Evolutionary conservation across 2,329 filamentous ascomycete species (phyloP).

Genomic region (Rutstroemia sp.): DNA sequence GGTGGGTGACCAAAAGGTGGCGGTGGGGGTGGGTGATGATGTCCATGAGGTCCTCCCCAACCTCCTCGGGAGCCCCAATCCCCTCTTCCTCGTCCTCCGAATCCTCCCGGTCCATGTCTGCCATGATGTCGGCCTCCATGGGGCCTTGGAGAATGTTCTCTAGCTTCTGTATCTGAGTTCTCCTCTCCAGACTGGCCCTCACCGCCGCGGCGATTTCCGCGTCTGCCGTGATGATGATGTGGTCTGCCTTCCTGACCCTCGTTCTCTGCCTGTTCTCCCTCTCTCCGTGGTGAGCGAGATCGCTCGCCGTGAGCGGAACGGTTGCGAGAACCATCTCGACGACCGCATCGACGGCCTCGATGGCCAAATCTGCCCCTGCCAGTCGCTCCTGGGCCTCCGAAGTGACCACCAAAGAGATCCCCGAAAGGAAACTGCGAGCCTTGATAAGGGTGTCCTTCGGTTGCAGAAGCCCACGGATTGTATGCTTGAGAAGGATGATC

Average conservation of each 20-base stretch:
- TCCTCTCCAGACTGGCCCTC: constrained; percentile 7
- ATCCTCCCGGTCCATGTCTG: constrained; percentile 11
- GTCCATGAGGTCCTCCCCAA: constrained; percentile 9
- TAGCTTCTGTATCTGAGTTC: constrained; percentile 3
- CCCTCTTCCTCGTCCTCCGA: constrained; percentile 14
- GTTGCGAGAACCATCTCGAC: constrained; percentile 7
- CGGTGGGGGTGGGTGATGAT: neutral
- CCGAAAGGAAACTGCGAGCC: constrained; percentile 4
- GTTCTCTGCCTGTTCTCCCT: constrained; percentile 15
- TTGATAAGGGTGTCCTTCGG: constrained; percentile 15
- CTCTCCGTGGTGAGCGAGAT: constrained; percentile 16
- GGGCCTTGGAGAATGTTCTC: neutral
- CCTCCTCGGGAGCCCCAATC: constrained; percentile 6
- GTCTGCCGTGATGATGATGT: constrained; percentile 24
- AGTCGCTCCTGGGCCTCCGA: neutral
- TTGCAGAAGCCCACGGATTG: constrained; percentile 8
- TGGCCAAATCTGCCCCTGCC: constrained; percentile 11
- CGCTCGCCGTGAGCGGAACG: neutral
- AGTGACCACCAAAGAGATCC: neutral
- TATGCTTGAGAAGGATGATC: constrained; percentile 20
- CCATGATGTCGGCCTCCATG: constrained; percentile 2
- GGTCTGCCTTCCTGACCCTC: constrained; percentile 11
- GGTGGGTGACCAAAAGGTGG: constrained; percentile 13
- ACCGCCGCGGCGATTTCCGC: constrained; percentile 1
- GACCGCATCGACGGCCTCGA: constrained; percentile 17